Evolutionary conservation across 495 filamentous ascomycete genomes (phyloP), one percentile per base, ranked within the genome.

Genomic region (Trichoderma orchidacearum): DNA sequence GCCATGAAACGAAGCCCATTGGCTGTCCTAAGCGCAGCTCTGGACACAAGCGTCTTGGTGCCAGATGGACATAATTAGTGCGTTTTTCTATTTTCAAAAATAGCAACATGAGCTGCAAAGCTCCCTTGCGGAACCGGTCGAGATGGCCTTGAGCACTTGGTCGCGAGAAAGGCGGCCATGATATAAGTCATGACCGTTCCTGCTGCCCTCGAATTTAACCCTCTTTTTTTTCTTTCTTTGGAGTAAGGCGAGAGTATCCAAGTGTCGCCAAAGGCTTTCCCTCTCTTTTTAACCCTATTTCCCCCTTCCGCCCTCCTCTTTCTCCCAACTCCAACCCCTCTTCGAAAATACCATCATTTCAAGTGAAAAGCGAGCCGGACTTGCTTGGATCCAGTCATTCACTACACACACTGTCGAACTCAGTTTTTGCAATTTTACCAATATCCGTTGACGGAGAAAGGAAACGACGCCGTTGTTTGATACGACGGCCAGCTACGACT

Each of bases 361-460:
- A 61, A 62, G 64, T 64, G 63, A 69, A 67, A 68, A 65, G 72
- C 75, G 75, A 78, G 73, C 75, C 64, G 75, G 75, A 71, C 75
- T 78, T 76, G 74, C 73, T 74, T 63, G 62, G 64, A 76, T 72
- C 70, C 68, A 67, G 72, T 69, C 75, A 71, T 68, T 77, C 74
- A 66, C 68, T 75, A 36, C n/a, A 36, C 34, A 15, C 34, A 36
- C 34, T 13, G 23, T 25, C 21, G 27, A 3, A 18, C 27, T 48
- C 18, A 48, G 23, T 48, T 48, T 23, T 9, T 23, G 21, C 41
- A 48, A 48, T 48, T 27, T 48, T 6, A 48, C 21, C 1, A 48
- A n/a, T 9, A 6, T 48, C 41, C 41, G 41, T 48, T 48, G 41
- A 48, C 41, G 41, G 41, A 48, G 18, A n/a, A 48, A 48, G 6